Percentiles rank a stretch among this genome's conserved stretches.
Evolutionary conservation across 305 asterid species (phyloP).

Genomic region (Caryopteris hybrid): DNA sequence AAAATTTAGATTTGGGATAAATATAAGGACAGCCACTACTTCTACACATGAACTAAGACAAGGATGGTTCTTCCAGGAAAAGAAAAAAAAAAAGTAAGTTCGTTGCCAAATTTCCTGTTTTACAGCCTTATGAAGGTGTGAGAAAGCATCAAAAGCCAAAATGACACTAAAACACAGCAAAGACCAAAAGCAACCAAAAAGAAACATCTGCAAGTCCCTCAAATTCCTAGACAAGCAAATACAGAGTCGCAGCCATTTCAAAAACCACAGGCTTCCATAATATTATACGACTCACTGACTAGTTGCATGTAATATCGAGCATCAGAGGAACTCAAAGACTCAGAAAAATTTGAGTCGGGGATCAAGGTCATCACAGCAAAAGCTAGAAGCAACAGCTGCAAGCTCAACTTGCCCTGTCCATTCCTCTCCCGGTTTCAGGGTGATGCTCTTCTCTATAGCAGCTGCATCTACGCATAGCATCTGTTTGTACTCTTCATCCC

Average conservation of each 20-base stretch:
- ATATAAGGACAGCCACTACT: too few species aligned
- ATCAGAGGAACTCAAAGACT: background rate
- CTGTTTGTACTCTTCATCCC: constrained; percentile 84
- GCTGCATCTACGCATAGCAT: constrained; percentile 89
- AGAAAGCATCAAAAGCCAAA: too few species aligned
- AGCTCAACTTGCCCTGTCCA: constrained; percentile 86
- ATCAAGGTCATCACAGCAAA: constrained; percentile 61
- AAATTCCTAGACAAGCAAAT: background rate
- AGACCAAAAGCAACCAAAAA: constrained; percentile 6
- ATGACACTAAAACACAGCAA: constrained; percentile 7
- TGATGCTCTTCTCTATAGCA: constrained; percentile 69
- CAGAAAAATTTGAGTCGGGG: constrained; percentile 35
- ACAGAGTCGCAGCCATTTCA: constrained; percentile 24
- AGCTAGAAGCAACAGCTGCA: constrained; percentile 70
- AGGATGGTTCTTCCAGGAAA: too few species aligned
- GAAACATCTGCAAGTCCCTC: background rate
- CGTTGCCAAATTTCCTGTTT: too few species aligned
- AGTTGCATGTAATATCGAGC: background rate
- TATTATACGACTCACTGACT: background rate
- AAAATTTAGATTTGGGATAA: too few species aligned
- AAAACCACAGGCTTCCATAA: constrained; percentile 31
- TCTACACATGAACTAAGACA: too few species aligned
- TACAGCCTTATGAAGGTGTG: too few species aligned
- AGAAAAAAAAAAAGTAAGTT: too few species aligned
- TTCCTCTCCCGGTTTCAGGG: constrained; percentile 82